These are phyloP conservation scores for Cyclotella kingstonii DNA, from an alignment of 108 stramenopile genomes.

Conservation along the genomic window DNA sequence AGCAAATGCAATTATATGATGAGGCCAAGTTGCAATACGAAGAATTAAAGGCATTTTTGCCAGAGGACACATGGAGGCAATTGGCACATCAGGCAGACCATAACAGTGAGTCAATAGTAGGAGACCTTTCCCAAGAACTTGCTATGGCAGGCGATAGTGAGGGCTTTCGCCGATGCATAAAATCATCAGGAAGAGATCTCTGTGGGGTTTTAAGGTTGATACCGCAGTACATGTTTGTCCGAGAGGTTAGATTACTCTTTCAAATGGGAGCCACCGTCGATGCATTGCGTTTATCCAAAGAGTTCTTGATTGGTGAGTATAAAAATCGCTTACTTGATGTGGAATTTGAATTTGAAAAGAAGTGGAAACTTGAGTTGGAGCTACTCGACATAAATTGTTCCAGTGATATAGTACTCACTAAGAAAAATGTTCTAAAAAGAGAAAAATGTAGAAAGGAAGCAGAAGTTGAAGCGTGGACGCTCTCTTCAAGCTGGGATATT, in stretches of 20 bases:
- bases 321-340: conserved; percentile 28
- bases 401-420: conserved; percentile 15
- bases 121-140: conserved; percentile 19
- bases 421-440: conserved; percentile 17
- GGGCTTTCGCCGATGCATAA: conserved; percentile 58
- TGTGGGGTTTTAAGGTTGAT: conserved; percentile 50
- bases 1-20: conserved; percentile 73
- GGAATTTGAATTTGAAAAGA: conserved; percentile 14
- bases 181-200: conserved; percentile 44
- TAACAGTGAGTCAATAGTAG: conserved; percentile 2
- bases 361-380: conserved; percentile 28
- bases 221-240: conserved; percentile 65
- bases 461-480: conserved; percentile 64
- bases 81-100: conserved; percentile 7
- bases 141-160: conserved; percentile 61
- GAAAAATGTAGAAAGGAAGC: conserved; percentile 22
- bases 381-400: conserved; percentile 17
- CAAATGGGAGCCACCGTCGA: conserved; percentile 62
- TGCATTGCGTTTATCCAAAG: conserved; percentile 50
- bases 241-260: conserved; percentile 63
- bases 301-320: conserved; percentile 53
- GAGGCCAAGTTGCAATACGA: conserved; percentile 83
- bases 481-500: conserved; percentile 78
- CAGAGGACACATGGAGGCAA: conserved; percentile 48
- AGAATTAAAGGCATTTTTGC: conserved; percentile 68